phyloP scores from a whole-genome alignment of 1,284 basidiomycete genomes.

The Cryptococcus hybrid region DNA sequence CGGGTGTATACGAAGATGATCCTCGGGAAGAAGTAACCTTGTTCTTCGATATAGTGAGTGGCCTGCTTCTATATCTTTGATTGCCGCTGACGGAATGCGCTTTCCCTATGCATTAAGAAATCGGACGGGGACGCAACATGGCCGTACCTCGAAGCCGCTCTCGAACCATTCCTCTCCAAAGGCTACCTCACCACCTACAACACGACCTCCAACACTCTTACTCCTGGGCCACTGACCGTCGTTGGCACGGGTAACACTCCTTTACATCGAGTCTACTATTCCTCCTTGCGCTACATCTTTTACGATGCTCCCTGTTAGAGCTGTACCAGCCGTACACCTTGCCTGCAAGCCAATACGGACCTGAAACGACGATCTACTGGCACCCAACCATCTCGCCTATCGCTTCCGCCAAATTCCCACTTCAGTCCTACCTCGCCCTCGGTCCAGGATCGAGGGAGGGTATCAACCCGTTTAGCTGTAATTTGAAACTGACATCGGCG shows the following conservation, averaged over 20 bases:
- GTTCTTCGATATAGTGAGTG: slow-evolving; percentile 32
- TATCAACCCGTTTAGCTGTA: slow-evolving; percentile 6
- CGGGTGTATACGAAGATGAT: slow-evolving; percentile 21
- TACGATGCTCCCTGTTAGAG: slow-evolving; percentile 33
- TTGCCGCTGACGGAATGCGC: not conserved
- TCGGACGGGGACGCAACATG: slow-evolving; percentile 24
- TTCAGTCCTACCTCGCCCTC: slow-evolving; percentile 14
- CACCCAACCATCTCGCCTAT: slow-evolving; percentile 23
- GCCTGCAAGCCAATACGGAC: slow-evolving; percentile 13
- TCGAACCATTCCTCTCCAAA: slow-evolving; percentile 24
- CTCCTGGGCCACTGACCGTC: slow-evolving; percentile 33
- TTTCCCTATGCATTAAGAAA: slow-evolving; percentile 6
- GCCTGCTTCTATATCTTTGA: not conserved
- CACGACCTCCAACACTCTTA: slow-evolving; percentile 12
- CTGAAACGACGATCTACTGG: slow-evolving; percentile 17
- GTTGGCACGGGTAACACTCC: slow-evolving; percentile 41
- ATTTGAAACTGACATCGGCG: slow-evolving; percentile 10
- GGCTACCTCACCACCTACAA: slow-evolving; percentile 31
- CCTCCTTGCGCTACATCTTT: slow-evolving; percentile 34
- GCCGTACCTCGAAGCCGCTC: slow-evolving; percentile 20
- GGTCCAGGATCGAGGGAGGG: not conserved
- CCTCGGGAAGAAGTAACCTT: slow-evolving; percentile 21
- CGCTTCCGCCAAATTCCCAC: slow-evolving; percentile 27
- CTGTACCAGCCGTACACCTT: slow-evolving; percentile 16
- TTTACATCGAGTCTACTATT: slow-evolving; percentile 21